Percentiles rank a stretch among this genome's conserved stretches.
Evolutionary conservation across 345 rosid species (phyloP).

Genomic region (Euphorbia lathyris): DNA sequence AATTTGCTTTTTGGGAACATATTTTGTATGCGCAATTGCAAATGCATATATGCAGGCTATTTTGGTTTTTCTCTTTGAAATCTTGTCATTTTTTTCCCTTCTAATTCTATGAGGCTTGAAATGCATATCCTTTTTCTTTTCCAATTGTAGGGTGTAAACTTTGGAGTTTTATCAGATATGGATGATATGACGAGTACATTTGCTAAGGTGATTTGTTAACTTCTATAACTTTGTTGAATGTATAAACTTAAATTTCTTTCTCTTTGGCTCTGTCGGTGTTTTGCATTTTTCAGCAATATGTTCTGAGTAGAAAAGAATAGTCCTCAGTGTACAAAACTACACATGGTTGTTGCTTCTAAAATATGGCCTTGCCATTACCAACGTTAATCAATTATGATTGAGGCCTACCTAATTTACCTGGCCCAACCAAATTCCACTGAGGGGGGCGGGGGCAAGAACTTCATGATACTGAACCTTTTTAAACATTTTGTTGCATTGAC

Average conservation of each 20-base stretch:
- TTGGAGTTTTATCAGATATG: constrained; percentile 4
- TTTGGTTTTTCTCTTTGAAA: background rate
- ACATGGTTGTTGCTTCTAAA: background rate
- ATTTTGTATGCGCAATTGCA: background rate
- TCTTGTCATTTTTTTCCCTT: background rate
- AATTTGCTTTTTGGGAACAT: background rate
- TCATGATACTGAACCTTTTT: background rate
- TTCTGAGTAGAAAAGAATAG: background rate
- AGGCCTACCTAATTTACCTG: background rate
- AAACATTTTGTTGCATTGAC: background rate
- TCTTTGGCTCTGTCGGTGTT: background rate
- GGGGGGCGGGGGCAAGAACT: background rate
- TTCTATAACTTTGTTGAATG: background rate
- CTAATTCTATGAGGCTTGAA: background rate
- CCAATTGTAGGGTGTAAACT: background rate
- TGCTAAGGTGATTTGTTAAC: background rate
- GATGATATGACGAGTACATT: background rate
- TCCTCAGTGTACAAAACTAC: background rate
- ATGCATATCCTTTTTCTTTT: background rate
- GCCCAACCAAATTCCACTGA: background rate
- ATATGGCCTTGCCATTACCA: background rate
- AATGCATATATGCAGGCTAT: background rate
- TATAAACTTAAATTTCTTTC: background rate
- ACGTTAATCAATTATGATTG: background rate
- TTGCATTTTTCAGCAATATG: background rate